Conservation (phyloP, 306 rosid genomes). For the Citrullus mucosospermus region DNA sequence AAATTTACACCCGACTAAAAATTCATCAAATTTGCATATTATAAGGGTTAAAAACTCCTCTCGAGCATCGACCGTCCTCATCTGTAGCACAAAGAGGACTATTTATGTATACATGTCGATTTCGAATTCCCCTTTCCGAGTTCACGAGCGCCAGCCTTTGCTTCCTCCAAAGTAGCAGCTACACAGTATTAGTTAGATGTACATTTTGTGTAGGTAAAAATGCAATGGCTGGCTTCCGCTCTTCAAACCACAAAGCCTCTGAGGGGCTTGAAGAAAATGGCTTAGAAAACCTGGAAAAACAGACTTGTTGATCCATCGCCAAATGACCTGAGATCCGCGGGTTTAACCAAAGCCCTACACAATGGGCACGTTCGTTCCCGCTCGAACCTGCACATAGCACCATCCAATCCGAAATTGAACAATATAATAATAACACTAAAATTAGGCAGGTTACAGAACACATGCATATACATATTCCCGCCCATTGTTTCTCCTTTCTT, state of each 20-base stretch:
- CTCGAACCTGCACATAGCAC: slow-evolving; percentile 62
- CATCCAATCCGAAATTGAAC: not conserved
- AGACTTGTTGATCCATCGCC: slow-evolving; percentile 95
- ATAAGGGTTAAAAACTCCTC: not conserved
- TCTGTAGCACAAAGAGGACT: not conserved
- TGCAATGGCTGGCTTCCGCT: slow-evolving; percentile 22
- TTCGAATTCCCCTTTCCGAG: not conserved
- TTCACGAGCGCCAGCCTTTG: not conserved
- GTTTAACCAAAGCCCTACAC: slow-evolving; percentile 96
- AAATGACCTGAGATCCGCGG: slow-evolving; percentile 86
- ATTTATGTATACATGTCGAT: not conserved
- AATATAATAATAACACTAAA: not conserved
- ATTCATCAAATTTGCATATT: not conserved
- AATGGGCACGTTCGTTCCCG: slow-evolving; percentile 93
- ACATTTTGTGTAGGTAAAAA: slow-evolving; percentile 35
- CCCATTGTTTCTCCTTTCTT: not conserved
- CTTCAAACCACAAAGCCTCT: slow-evolving; percentile 43
- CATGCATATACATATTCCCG: not conserved
- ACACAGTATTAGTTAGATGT: slow-evolving; percentile 24
- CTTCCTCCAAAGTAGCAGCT: not conserved
- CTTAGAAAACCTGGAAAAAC: slow-evolving; percentile 79
- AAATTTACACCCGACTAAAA: not conserved
- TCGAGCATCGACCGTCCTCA: not conserved
- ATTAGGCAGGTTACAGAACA: not conserved
- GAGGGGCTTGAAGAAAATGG: slow-evolving; percentile 16